These are phyloP conservation scores for Cyberlindnera mycetangii DNA, from an alignment of 805 yeast genomes.

Conservation along the genomic window DNA sequence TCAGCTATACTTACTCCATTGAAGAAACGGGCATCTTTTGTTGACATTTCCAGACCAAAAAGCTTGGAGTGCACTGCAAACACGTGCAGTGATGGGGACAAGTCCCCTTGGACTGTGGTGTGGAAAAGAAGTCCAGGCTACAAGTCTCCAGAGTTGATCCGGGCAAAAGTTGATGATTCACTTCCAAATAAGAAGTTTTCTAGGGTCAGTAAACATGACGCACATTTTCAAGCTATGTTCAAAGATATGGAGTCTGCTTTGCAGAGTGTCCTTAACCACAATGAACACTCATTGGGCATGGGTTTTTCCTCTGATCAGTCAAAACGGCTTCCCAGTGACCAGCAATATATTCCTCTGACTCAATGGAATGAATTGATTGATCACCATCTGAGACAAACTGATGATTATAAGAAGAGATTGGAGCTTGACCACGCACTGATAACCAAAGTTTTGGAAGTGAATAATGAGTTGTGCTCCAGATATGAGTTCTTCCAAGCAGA, in stretches of 20 bases:
- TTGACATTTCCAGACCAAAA: conserved; percentile 6
- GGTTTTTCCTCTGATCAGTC: conserved; percentile 3
- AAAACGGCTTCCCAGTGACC: conserved; percentile 1
- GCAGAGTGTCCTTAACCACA: conserved; percentile 3
- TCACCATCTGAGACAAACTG: conserved; percentile 2
- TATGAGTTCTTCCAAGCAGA: neutral
- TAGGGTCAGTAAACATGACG: neutral
- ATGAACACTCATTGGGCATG: neutral
- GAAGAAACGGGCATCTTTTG: conserved; percentile 12
- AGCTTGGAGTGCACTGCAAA: conserved; percentile 1
- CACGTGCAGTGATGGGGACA: neutral
- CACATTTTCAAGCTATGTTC: neutral
- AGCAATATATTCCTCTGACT: neutral
- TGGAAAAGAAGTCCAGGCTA: conserved; percentile 14
- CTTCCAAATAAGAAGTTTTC: neutral
- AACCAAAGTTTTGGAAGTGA: conserved; percentile 21
- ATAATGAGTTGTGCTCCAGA: conserved; percentile 11
- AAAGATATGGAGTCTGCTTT: conserved; percentile 11
- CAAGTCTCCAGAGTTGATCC: conserved; percentile 17
- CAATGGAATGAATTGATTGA: conserved; percentile 15
- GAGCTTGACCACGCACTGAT: conserved; percentile 16
- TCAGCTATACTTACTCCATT: neutral
- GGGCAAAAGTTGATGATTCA: neutral
- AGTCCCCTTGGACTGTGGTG: neutral
- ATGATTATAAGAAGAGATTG: conserved; percentile 7